Base-by-base conservation (phyloP, 2,329 filamentous ascomycete species). In the Ophiocordyceps camponoti-saundersi region DNA sequence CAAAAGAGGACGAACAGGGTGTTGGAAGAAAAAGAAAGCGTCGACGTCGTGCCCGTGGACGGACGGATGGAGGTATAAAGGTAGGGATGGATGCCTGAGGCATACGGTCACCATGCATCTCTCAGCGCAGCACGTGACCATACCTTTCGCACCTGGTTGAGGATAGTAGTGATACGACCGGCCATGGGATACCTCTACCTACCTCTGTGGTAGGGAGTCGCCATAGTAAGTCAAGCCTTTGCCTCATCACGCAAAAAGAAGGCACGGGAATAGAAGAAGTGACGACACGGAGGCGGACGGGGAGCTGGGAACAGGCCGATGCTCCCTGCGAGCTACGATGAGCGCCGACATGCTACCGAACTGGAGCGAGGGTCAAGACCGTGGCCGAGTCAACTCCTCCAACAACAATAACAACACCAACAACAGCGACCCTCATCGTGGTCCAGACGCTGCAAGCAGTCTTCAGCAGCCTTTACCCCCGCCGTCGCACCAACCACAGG, bases 361-460 rank as follows among this genome's bases (percentile, higher is more conserved):
- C 21, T 43, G 42, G 42, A 29, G 42, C 13, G 42, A 22, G 26
- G 15, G n/a, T 39, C 45, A 42, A 13, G 40, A 26, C 30, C 41
- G 34, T 15, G 45, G 45, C 20, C 41, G 45, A 10, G 40, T 39
- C 45, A 26, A 44, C 40, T 22, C 29, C 42, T 50, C 18, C 55
- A 47, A 32, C 49, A 49, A 13, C 52, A 50, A 10, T 49, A 39
- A 21, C 44, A 36, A 16, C 44, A 36, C 3, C 20, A 45, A 15
- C 44, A 52, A 32, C 49, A 50, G 6, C 53, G 48, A n/a, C 51
- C 45, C 45, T 42, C 18, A 26, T 53, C 55, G 22, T 12, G 23
- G n/a, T 6, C n/a, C 29, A 18, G 36, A 40, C n/a, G n/a, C 36
- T 20, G 36, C 36, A 6, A 40, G 36, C 10, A 20, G n/a, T 20